Percentiles rank a stretch among this genome's conserved stretches.
These are phyloP conservation scores for Hortaea werneckii DNA, from an alignment of 2,329 filamentous ascomycete genomes.

Conservation along the genomic window DNA sequence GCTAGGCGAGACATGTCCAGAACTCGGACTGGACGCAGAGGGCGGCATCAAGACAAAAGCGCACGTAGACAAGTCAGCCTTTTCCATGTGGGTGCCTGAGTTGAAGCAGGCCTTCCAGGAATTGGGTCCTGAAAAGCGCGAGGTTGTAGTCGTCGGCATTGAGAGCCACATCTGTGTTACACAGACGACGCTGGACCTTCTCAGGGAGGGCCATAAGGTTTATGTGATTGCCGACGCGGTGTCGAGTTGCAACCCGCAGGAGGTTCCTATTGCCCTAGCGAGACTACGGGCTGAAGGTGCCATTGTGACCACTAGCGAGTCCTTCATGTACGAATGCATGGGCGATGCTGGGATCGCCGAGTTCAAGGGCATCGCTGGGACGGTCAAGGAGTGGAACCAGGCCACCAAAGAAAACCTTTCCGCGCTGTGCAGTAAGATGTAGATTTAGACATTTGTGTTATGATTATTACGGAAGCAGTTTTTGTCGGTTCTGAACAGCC, in stretches of 20 bases:
- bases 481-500: no score
- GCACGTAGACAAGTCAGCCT: conserved; percentile 75
- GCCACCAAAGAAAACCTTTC: conserved; percentile 61
- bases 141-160: conserved; percentile 77
- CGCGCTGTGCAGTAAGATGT: conserved; percentile 52
- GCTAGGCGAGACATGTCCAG: conserved; percentile 68
- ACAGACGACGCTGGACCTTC: conserved; percentile 77
- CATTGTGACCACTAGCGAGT: conserved; percentile 76
- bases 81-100: conserved; percentile 74
- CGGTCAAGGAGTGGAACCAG: conserved; percentile 68
- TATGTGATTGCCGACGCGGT: conserved; percentile 86
- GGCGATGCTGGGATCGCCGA: conserved; percentile 65
- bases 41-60: conserved; percentile 44
- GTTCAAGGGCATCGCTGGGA: conserved; percentile 60
- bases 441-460: no score
- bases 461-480: no score
- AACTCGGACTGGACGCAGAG: conserved; percentile 48
- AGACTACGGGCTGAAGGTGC: conserved; percentile 67
- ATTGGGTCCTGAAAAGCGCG: conserved; percentile 35
- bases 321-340: conserved; percentile 79
- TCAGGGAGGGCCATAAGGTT: conserved; percentile 64
- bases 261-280: conserved; percentile 69
- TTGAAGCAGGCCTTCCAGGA: conserved; percentile 40
- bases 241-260: conserved; percentile 73
- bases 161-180: conserved; percentile 91